These are phyloP conservation scores for Fraxinus cuspidata DNA, from an alignment of 257 asterid genomes.

Conservation along the genomic window DNA sequence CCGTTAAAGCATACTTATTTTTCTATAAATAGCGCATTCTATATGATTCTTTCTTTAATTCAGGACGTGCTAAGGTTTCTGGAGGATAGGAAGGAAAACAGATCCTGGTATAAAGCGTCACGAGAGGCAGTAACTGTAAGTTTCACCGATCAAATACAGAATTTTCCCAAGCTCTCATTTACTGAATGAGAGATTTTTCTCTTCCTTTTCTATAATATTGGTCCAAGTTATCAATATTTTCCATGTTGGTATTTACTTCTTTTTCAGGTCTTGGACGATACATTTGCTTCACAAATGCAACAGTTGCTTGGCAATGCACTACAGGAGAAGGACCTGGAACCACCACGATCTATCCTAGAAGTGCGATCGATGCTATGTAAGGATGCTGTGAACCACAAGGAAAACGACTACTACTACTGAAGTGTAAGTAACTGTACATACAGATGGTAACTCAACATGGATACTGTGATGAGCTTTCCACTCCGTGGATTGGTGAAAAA, in stretches of 20 bases:
- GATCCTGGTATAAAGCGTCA: slow-evolving; percentile 83
- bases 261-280: slow-evolving; percentile 72
- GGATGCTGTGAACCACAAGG: slow-evolving; percentile 64
- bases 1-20: neutral
- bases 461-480: neutral
- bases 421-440: slow-evolving; percentile 3
- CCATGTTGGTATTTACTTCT: neutral
- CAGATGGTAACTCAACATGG: neutral
- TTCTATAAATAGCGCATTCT: neutral
- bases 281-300: slow-evolving; percentile 90
- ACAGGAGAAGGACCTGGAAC: slow-evolving; percentile 76
- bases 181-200: neutral
- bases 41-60: neutral
- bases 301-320: slow-evolving; percentile 68
- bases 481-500: neutral
- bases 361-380: slow-evolving; percentile 86
- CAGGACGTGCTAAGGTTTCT: slow-evolving; percentile 83
- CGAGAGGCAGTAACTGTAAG: slow-evolving; percentile 85
- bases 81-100: slow-evolving; percentile 68
- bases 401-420: slow-evolving; percentile 65
- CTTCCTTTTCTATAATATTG: neutral
- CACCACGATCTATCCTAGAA: slow-evolving; percentile 74
- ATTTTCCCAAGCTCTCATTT: neutral
- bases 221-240: neutral
- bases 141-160: neutral